Conservation (phyloP, 129 eudicot genomes). For the Apium graveolens region DNA sequence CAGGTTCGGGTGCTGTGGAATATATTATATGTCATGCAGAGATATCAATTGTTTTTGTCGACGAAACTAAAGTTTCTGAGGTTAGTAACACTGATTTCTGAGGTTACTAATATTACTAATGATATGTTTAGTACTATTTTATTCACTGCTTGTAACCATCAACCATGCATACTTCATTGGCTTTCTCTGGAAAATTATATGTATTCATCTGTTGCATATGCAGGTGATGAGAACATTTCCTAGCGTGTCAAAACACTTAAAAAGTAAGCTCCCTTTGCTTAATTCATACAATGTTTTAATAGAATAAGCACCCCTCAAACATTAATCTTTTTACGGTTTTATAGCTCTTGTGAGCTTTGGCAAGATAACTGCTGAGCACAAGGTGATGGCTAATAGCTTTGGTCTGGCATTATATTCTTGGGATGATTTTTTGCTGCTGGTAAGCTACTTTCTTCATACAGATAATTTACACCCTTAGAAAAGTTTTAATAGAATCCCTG, state of each 20-base stretch:
- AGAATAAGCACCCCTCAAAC: not conserved
- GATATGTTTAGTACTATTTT: not conserved
- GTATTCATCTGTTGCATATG: not conserved
- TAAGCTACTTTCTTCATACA: slow-evolving; percentile 14
- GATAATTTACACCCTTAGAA: not conserved
- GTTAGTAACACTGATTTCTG: slow-evolving; percentile 20
- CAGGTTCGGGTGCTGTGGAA: slow-evolving; percentile 89
- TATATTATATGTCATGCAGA: slow-evolving; percentile 81
- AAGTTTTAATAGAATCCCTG: not conserved
- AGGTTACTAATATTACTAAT: not conserved
- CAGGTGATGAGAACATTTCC: slow-evolving; percentile 77
- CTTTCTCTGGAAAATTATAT: not conserved
- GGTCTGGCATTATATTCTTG: slow-evolving; percentile 61
- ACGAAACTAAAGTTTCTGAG: slow-evolving; percentile 77
- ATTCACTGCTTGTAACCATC: not conserved
- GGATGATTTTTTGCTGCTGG: slow-evolving; percentile 77
- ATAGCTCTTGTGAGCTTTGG: slow-evolving; percentile 93
- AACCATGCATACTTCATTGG: not conserved
- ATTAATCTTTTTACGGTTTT: not conserved
- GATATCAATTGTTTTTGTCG: slow-evolving; percentile 58
- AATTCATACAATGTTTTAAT: not conserved
- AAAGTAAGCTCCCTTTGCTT: slow-evolving; percentile 43
- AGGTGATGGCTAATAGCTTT: slow-evolving; percentile 38
- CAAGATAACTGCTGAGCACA: slow-evolving; percentile 50
- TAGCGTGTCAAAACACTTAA: slow-evolving; percentile 44